These are phyloP conservation scores for Microsporum ferrugineum DNA, from an alignment of 2,329 filamentous ascomycete genomes.

Conservation along the genomic window DNA sequence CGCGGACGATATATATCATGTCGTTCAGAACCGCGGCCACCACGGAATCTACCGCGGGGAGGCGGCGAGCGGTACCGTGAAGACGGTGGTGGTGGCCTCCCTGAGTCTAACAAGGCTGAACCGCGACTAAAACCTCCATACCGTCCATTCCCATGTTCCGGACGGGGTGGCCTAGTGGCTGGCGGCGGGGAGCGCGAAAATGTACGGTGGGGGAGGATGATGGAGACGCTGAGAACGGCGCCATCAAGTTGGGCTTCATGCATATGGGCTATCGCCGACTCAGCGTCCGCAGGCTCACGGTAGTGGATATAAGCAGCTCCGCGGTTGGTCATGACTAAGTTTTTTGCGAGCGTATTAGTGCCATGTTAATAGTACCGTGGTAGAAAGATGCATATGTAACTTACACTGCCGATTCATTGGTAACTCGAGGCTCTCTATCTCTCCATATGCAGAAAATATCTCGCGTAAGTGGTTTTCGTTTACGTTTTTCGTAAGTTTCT, in stretches of 20 bases:
- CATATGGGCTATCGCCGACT: conserved; percentile 88
- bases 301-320: conserved; percentile 91
- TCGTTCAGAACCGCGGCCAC: conserved; percentile 28
- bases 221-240: conserved; percentile 69
- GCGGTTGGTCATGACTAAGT: conserved; percentile 69
- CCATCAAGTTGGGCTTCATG: conserved; percentile 93
- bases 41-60: conserved; percentile 19
- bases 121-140: conserved; percentile 17
- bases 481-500: conserved; percentile 91
- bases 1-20: conserved; percentile 50
- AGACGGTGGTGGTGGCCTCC: conserved; percentile 11
- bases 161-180: conserved; percentile 39
- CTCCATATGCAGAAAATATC: conserved; percentile 82
- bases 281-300: conserved; percentile 62
- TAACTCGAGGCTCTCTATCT: conserved; percentile 75
- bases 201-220: conserved; percentile 71
- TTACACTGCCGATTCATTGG: conserved; percentile 78
- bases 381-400: background rate
- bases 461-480: conserved; percentile 78
- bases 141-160: conserved; percentile 10
- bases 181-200: conserved; percentile 70
- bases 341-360: background rate
- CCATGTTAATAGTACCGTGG: background rate
- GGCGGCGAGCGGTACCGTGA: conserved; percentile 25
- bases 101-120: background rate